Conservation (phyloP, 148 eudicot species). For the Amaranthus cruentus region DNA sequence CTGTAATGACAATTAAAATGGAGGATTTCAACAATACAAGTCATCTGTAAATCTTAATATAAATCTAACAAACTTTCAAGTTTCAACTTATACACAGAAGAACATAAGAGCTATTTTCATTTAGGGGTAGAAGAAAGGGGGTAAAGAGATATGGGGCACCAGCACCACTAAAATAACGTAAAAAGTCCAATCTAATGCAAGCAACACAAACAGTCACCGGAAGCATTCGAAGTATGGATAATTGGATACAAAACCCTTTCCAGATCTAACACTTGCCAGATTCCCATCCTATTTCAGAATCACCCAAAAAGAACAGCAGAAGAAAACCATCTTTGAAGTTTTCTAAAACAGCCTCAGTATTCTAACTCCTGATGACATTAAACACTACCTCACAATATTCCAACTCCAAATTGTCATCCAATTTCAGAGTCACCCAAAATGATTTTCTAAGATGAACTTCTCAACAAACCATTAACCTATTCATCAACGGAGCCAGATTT, state of each 20-base stretch:
- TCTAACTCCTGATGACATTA: too few relatives aligned
- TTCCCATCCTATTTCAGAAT: not conserved
- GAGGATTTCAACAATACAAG: too few relatives aligned
- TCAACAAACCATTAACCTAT: too few relatives aligned
- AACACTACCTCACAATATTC: too few relatives aligned
- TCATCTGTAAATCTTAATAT: not conserved
- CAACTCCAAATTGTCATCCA: too few relatives aligned
- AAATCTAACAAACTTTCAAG: not conserved
- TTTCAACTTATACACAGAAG: not conserved
- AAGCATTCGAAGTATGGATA: not conserved
- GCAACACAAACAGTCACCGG: not conserved
- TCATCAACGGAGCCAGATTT: too few relatives aligned
- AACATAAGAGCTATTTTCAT: not conserved
- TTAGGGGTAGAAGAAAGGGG: not conserved
- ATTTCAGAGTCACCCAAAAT: too few relatives aligned
- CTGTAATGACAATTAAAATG: too few relatives aligned
- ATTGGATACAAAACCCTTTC: not conserved
- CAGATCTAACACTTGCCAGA: not conserved
- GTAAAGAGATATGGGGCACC: not conserved
- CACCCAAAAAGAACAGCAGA: not conserved
- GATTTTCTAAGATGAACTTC: too few relatives aligned
- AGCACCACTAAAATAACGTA: not conserved
- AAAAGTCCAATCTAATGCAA: not conserved
- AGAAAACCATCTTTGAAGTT: not conserved
- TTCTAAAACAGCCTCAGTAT: not conserved